phyloP scores from a whole-genome alignment of 2,329 filamentous ascomycete species.

The Neonectria ditissima region DNA sequence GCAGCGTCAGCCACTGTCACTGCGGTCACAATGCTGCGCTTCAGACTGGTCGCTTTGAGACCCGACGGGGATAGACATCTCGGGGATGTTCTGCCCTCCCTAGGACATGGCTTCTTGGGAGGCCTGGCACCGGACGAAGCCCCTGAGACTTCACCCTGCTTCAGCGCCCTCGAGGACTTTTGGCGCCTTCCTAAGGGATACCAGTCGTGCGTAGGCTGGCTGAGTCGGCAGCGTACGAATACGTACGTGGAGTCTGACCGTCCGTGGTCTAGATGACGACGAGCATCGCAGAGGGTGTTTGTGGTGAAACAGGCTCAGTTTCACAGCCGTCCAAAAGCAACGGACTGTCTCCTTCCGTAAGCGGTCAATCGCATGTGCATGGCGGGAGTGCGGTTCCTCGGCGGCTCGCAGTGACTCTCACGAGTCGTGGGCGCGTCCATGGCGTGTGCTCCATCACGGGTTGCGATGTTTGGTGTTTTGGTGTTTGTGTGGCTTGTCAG shows the following conservation, averaged over 20 bases:
- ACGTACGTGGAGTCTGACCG: not conserved
- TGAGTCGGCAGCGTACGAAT: not conserved
- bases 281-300: constrained; percentile 15
- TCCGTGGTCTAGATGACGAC: not conserved
- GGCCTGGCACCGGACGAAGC: constrained; percentile 21
- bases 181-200: not conserved
- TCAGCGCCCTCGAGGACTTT: constrained; percentile 14
- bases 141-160: constrained; percentile 31
- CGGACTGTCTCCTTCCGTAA: constrained; percentile 15
- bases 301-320: constrained; percentile 43
- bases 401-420: constrained; percentile 1
- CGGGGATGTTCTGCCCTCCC: constrained; percentile 25
- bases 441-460: constrained; percentile 6
- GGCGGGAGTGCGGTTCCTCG: constrained; percentile 1
- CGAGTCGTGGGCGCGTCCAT: not conserved
- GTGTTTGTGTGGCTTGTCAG: not conserved
- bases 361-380: not conserved
- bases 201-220: constrained; percentile 6
- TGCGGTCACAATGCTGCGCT: constrained; percentile 27
- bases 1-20: constrained; percentile 27
- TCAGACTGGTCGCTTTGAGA: constrained; percentile 19
- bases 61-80: constrained; percentile 33
- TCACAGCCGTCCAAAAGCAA: constrained; percentile 31
- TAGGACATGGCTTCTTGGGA: constrained; percentile 24
- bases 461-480: constrained; percentile 18